These are phyloP conservation scores for Lablab purpureus DNA, from an alignment of 306 rosid genomes.

Conservation along the genomic window DNA sequence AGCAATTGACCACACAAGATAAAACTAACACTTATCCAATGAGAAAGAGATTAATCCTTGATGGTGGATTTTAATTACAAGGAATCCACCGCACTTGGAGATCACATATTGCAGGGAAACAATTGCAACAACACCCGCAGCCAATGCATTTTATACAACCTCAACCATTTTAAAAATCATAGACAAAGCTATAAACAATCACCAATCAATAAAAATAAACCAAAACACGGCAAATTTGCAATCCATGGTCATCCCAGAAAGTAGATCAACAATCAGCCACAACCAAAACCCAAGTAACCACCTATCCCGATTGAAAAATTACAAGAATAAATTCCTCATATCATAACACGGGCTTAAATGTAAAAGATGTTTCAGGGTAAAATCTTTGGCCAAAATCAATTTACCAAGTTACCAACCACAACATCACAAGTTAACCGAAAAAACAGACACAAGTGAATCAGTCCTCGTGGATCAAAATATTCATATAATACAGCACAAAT, in stretches of 20 bases:
- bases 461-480: neutral
- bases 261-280: neutral
- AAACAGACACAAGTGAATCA: neutral
- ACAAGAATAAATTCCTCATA: neutral
- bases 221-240: neutral
- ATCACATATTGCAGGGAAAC: neutral
- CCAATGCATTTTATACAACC: conserved; percentile 7
- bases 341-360: neutral
- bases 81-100: neutral
- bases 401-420: neutral
- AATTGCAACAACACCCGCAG: neutral
- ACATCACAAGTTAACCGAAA: neutral
- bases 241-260: neutral
- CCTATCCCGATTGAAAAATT: neutral
- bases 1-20: conserved; percentile 31
- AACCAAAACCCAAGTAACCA: neutral
- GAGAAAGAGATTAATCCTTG: neutral
- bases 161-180: neutral
- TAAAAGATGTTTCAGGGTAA: neutral
- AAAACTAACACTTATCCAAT: neutral
- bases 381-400: neutral
- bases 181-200: neutral
- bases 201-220: neutral
- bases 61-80: neutral
- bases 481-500: neutral